Base-by-base conservation (phyloP, 257 asterid species). In the Nicotiana otophora region DNA sequence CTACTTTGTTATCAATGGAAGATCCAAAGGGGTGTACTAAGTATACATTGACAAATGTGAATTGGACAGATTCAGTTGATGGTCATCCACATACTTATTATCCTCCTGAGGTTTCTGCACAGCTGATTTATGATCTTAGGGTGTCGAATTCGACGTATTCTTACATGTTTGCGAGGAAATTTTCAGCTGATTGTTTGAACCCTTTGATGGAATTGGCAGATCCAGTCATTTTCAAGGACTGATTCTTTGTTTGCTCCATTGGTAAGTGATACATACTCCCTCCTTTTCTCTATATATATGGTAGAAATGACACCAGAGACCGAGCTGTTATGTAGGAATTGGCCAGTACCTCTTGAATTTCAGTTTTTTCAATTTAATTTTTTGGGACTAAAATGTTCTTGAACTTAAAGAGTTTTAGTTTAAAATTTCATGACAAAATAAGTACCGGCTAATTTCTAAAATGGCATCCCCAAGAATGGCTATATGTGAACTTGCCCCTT, bases 41-140 rank as follows among this genome's bases (percentile, higher is more conserved):
- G 11, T 93, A 80, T 81, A 93, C 99, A 58, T 81, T 95, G 77
- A 95, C 98, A 17, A 85, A 91, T 82, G 98, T 95, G 46, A 92
- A 95, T 88, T 95, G 98, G 98, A 95, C 98, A 3, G 96, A 87
- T 57, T 84, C 87, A 31, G 91, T 92, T 16, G 85, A 90, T 64
- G 98, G 98, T 8, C 99, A 95, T 82, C 99, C 99, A 2, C 98
- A 91, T 87, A 95, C 98, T 54, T 95, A 95, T 88, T 85, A 89
- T 77, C 95, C 93, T 31, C 54, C 82, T 15, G 97, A 95, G 74
- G 87, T 95, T n/a, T 88, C 97, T 10, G 23, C 91, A 10, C 89
- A 91, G 74, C 88, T 93, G 87, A 91, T 95, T 82, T 82, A 89
- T 86, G 84, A 30, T 61, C 90, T 95, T 1, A 91, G 98, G 88